phyloP scores from a whole-genome alignment of 805 yeast species.

The Zygoascus tannicola region DNA sequence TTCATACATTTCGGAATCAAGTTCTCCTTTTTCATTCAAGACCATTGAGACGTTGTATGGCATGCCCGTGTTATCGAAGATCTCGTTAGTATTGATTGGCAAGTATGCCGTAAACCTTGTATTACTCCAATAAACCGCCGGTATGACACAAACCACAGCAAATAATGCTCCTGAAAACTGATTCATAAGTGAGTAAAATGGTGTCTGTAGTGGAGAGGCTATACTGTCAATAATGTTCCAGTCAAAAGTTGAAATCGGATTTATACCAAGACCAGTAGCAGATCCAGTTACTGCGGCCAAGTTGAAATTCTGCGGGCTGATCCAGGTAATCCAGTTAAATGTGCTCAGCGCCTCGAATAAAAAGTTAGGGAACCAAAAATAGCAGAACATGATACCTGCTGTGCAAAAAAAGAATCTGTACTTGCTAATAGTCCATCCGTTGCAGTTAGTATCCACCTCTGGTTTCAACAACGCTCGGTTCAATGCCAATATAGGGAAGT shows the following conservation, averaged over 20 bases:
- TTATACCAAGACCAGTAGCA: constrained; percentile 29
- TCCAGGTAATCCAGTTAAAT: constrained; percentile 57
- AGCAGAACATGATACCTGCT: constrained; percentile 34
- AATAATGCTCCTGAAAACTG: constrained; percentile 1
- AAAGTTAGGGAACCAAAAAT: constrained; percentile 54
- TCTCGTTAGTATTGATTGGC: constrained; percentile 48
- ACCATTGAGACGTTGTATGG: constrained; percentile 41
- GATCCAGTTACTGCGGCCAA: constrained; percentile 44
- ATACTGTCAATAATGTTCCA: constrained; percentile 28
- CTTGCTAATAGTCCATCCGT: constrained; percentile 53
- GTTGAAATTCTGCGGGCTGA: constrained; percentile 39
- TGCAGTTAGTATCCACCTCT: not conserved
- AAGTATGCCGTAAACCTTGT: constrained; percentile 46
- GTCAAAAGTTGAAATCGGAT: constrained; percentile 34
- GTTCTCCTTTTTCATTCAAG: constrained; percentile 25
- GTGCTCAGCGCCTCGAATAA: constrained; percentile 48
- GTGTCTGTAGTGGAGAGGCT: constrained; percentile 25
- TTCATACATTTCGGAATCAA: constrained; percentile 38
- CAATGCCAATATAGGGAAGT: constrained; percentile 43
- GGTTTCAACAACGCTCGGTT: constrained; percentile 32
- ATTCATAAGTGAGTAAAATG: constrained; percentile 28
- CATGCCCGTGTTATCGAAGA: constrained; percentile 46
- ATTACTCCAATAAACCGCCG: constrained; percentile 35
- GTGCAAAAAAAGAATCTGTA: constrained; percentile 34
- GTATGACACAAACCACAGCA: constrained; percentile 23